Conservation (phyloP, 2,329 filamentous ascomycete species). For the Pyrenophora teres region DNA sequence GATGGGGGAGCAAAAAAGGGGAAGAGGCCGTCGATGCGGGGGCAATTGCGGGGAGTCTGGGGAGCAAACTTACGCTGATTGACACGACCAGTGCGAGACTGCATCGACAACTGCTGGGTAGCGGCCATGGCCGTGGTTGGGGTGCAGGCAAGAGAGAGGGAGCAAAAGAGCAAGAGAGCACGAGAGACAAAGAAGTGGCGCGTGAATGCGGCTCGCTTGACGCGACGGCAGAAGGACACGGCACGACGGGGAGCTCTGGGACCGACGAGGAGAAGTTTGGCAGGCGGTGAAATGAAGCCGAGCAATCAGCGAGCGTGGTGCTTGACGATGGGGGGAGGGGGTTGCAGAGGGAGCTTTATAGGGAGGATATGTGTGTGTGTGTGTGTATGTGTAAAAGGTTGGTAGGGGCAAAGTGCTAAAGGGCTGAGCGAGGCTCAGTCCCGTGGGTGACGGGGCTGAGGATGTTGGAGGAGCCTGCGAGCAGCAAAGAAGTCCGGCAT, state of each 20-base stretch:
- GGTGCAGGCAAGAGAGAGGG: conserved; percentile 15
- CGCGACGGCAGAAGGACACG: conserved; percentile 7
- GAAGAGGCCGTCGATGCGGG: conserved; percentile 13
- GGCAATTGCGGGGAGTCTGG: conserved; percentile 17
- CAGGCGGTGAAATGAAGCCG: conserved; percentile 35
- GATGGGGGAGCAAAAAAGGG: not conserved
- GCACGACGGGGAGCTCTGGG: conserved; percentile 15
- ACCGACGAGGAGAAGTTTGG: conserved; percentile 22
- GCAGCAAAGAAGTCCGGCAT: conserved; percentile 47
- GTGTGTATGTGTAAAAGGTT: conserved; percentile 35
- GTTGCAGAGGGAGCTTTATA: conserved; percentile 8
- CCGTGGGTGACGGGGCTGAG: conserved; percentile 57
- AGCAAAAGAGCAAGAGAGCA: not conserved
- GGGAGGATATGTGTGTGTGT: conserved; percentile 13
- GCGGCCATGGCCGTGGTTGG: conserved; percentile 49
- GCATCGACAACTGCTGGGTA: conserved; percentile 52
- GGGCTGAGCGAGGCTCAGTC: conserved; percentile 50
- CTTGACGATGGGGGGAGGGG: not conserved
- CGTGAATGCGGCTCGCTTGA: conserved; percentile 20
- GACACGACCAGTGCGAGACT: conserved; percentile 75
- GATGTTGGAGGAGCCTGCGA: conserved; percentile 50
- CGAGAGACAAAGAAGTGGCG: conserved; percentile 2
- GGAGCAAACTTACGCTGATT: conserved; percentile 74
- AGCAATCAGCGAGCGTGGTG: conserved; percentile 27
- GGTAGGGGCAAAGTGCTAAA: conserved; percentile 5